Conservation (phyloP, 108 stramenopile genomes). For the Skeletonema grethae region DNA sequence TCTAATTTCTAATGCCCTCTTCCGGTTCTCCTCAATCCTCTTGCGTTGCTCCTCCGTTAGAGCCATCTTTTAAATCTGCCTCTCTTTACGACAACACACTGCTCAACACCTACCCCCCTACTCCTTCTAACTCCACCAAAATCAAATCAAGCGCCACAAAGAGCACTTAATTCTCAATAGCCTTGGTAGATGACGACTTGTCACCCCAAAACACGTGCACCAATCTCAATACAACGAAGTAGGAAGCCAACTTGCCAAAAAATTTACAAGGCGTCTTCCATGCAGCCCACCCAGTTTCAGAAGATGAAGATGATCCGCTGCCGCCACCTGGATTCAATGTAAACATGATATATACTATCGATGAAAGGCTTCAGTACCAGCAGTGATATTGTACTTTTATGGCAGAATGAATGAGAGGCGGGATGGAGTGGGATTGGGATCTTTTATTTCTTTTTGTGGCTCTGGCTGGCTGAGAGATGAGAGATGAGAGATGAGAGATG, state of each 20-base stretch:
- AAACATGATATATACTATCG: slow-evolving; percentile 52
- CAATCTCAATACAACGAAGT: slow-evolving; percentile 69
- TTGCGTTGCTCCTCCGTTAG: slow-evolving; percentile 78
- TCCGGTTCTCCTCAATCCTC: slow-evolving; percentile 73
- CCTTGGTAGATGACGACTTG: slow-evolving; percentile 18
- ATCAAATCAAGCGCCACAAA: slow-evolving; percentile 9
- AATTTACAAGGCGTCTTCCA: slow-evolving; percentile 54
- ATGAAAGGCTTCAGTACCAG: neutral
- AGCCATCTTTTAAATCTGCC: slow-evolving; percentile 32
- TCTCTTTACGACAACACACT: neutral
- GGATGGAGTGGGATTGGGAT: no score
- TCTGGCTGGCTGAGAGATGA: no score
- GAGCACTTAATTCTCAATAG: slow-evolving; percentile 31
- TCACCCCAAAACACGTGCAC: slow-evolving; percentile 78
- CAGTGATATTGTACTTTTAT: no score
- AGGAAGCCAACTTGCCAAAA: slow-evolving; percentile 74
- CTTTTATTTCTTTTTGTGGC: no score
- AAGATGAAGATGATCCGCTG: slow-evolving; percentile 32
- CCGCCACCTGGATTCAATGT: slow-evolving; percentile 70
- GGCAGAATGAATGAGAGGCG: no score
- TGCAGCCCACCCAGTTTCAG: slow-evolving; percentile 28
- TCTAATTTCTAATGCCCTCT: slow-evolving; percentile 70
- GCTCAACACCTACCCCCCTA: neutral
- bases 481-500: no score
- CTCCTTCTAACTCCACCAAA: neutral